Conservation (phyloP, 176 grass and related monocot genomes). For the Neostapfia colusana region DNA sequence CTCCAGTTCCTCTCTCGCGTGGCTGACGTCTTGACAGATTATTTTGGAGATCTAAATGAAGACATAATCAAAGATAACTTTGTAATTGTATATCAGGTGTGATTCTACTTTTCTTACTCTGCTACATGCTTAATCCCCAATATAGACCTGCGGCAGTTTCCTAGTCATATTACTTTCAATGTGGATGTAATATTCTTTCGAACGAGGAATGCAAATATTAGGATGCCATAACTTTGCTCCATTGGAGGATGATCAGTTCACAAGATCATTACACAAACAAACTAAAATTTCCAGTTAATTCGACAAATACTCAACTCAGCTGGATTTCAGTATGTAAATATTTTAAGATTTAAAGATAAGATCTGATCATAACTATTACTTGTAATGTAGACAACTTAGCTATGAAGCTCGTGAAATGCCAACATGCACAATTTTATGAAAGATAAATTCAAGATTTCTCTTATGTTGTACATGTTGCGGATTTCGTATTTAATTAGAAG, state of each 20-base stretch:
- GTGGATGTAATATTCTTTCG: not conserved
- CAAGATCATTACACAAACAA: not conserved
- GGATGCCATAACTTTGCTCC: not conserved
- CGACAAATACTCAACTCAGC: not conserved
- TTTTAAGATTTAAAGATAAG: conserved; percentile 6
- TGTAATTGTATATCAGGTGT: conserved; percentile 90
- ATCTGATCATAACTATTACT: not conserved
- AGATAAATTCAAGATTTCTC: not conserved
- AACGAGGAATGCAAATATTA: conserved; percentile 7
- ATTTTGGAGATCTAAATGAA: conserved; percentile 84
- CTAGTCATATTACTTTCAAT: not conserved
- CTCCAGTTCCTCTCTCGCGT: conserved; percentile 79
- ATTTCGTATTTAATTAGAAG: not conserved
- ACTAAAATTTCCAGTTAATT: conserved; percentile 2
- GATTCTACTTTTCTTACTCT: conserved; percentile 16
- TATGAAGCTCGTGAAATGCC: conserved; percentile 14
- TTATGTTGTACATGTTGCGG: not conserved
- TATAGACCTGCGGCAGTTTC: not conserved
- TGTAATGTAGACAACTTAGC: not conserved
- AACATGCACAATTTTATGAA: not conserved
- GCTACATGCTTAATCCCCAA: not conserved
- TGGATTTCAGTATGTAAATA: not conserved
- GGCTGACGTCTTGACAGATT: conserved; percentile 78
- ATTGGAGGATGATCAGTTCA: not conserved
- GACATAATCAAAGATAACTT: conserved; percentile 96